Evolutionary conservation across 2,329 filamentous ascomycete genomes (phyloP).

Genomic region (Talaromyces sp.): DNA sequence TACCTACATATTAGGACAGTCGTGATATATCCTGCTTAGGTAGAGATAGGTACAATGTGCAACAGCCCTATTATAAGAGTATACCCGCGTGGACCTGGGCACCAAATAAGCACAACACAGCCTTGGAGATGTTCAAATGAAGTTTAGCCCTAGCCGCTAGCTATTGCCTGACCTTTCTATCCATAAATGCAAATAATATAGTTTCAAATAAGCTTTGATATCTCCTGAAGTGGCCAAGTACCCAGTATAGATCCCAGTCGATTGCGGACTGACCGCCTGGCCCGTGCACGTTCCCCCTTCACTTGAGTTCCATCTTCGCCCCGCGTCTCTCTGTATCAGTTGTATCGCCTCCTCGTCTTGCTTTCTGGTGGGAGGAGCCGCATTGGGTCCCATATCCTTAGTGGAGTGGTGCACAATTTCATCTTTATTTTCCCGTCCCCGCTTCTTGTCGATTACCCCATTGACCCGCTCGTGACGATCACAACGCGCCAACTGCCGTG

Average conservation of each 20-base stretch:
- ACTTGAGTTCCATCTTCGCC: conserved; percentile 27
- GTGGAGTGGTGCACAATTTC: conserved; percentile 8
- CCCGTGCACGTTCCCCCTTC: conserved; percentile 28
- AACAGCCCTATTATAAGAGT: no score
- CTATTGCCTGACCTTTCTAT: no score
- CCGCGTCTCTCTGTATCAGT: conserved; percentile 26
- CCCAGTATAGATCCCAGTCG: conserved; percentile 1
- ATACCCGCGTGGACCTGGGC: no score
- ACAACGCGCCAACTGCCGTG: conserved; percentile 12
- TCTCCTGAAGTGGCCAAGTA: not conserved
- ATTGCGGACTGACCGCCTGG: conserved; percentile 29
- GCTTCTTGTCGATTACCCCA: conserved; percentile 14
- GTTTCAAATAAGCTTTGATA: not conserved
- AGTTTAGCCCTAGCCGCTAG: no score
- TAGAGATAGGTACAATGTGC: no score
- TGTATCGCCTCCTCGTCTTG: conserved; percentile 18
- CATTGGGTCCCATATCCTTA: conserved; percentile 17
- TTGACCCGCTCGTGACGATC: conserved; percentile 21
- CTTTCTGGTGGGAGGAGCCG: conserved; percentile 18
- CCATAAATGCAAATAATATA: no score
- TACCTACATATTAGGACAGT: no score
- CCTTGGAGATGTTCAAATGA: no score
- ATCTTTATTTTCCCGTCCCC: conserved; percentile 8
- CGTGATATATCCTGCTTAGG: no score
- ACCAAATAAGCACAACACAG: no score